Percentiles rank a stretch among this genome's conserved stretches.
Evolutionary conservation across 192 early-diverging fungal genomes (phyloP).

Genomic region (Umbelopsis isabellina): DNA sequence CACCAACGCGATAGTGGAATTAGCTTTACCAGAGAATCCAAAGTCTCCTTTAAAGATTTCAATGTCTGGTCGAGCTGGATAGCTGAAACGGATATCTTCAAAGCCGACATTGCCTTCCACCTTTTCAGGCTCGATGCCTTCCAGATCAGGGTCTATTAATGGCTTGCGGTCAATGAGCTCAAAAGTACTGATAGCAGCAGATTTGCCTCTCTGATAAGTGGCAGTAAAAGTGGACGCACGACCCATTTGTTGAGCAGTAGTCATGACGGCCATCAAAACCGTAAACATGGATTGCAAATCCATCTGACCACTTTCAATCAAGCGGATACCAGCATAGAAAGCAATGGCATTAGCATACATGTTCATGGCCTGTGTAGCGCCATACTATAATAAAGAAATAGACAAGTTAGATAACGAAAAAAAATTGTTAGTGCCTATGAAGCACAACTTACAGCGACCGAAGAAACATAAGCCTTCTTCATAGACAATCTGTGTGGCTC

Average conservation of each 20-base stretch:
- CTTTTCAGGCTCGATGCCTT: slow-evolving; percentile 41
- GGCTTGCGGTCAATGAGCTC: slow-evolving; percentile 71
- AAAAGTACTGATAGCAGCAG: slow-evolving; percentile 75
- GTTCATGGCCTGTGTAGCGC: slow-evolving; percentile 19
- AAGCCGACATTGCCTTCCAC: slow-evolving; percentile 56
- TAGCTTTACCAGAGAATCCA: slow-evolving; percentile 49
- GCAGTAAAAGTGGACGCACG: slow-evolving; percentile 72
- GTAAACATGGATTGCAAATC: slow-evolving; percentile 57
- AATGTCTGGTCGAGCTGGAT: slow-evolving; percentile 67
- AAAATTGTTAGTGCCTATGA: slow-evolving; percentile 37
- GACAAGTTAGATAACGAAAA: background rate
- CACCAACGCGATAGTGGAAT: slow-evolving; percentile 87
- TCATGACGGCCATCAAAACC: slow-evolving; percentile 80
- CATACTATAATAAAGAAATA: background rate
- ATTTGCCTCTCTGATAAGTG: slow-evolving; percentile 76
- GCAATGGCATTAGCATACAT: slow-evolving; percentile 30
- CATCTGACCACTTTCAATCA: slow-evolving; percentile 56
- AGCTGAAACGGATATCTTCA: slow-evolving; percentile 62
- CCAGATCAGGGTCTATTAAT: slow-evolving; percentile 60
- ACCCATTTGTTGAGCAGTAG: slow-evolving; percentile 67
- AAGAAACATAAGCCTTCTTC: slow-evolving; percentile 60
- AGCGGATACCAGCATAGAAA: slow-evolving; percentile 45
- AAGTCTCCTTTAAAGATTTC: slow-evolving; percentile 64
- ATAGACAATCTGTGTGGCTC: slow-evolving; percentile 70
- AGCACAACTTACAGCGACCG: slow-evolving; percentile 52